Percentiles rank a stretch among this genome's conserved stretches.
Conservation (phyloP, 129 eudicot species). For the Helianthus annuus region HanXRQr2.0-SUNRISE NC_035442.2:75379177-75379676, state of each 20-base stretch:
- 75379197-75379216: constrained; percentile 36
- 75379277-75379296: constrained; percentile 54
- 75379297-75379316: constrained; percentile 38
- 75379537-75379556: constrained; percentile 24
- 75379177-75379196: constrained; percentile 29
- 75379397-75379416: constrained; percentile 22
- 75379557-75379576: constrained; percentile 43
- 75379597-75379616: constrained; percentile 82
- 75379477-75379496: constrained; percentile 19
- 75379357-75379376: constrained; percentile 22
- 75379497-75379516: constrained; percentile 32
- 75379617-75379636: constrained; percentile 85
- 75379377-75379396: constrained; percentile 32
- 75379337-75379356: constrained; percentile 39
- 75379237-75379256: constrained; percentile 74
- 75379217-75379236: constrained; percentile 55
- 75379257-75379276: constrained; percentile 78
- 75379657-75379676: constrained; percentile 69
- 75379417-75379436: constrained; percentile 31
- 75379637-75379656: constrained; percentile 63
- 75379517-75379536: constrained; percentile 26
- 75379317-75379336: constrained; percentile 44
- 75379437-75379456: constrained; percentile 20
- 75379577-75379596: constrained; percentile 73
- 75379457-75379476: constrained; percentile 27